Evolutionary conservation across 2,329 filamentous ascomycete species (phyloP).

Genomic region (Phialophora chinensis): DNA sequence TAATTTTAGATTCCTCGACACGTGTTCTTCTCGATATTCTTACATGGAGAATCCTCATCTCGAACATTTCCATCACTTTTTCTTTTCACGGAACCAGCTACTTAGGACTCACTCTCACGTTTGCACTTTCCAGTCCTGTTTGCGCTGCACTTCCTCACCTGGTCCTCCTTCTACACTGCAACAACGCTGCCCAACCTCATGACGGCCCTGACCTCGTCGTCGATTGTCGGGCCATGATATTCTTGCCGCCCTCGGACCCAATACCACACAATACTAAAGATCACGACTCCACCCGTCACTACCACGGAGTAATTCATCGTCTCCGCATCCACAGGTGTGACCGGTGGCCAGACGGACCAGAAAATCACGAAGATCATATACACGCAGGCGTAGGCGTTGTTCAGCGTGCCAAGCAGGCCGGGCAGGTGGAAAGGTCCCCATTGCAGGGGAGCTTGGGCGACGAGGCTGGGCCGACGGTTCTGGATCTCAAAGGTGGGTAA

Average conservation of each 20-base stretch:
- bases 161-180: conserved; percentile 4
- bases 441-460: conserved; percentile 45
- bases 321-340: conserved; percentile 42
- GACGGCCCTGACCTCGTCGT: conserved; percentile 39
- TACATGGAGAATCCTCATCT: neutral
- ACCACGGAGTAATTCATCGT: conserved; percentile 58
- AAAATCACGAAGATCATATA: conserved; percentile 64
- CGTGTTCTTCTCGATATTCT: too few relatives aligned
- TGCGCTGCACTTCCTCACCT: neutral
- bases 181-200: conserved; percentile 29
- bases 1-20: too few relatives aligned
- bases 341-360: conserved; percentile 60
- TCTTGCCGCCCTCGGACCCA: conserved; percentile 49
- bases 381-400: conserved; percentile 60
- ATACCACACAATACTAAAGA: conserved; percentile 58
- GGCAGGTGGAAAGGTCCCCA: conserved; percentile 65
- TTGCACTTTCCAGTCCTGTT: neutral
- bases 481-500: neutral
- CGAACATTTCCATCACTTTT: neutral
- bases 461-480: conserved; percentile 20
- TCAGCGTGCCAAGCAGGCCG: conserved; percentile 58
- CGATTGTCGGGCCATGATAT: conserved; percentile 56
- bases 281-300: conserved; percentile 50
- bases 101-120: neutral
- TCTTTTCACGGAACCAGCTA: neutral